These are phyloP conservation scores for Beverwykella pulmonaria DNA, from an alignment of 495 filamentous ascomycete species.

Conservation along the genomic window DNA sequence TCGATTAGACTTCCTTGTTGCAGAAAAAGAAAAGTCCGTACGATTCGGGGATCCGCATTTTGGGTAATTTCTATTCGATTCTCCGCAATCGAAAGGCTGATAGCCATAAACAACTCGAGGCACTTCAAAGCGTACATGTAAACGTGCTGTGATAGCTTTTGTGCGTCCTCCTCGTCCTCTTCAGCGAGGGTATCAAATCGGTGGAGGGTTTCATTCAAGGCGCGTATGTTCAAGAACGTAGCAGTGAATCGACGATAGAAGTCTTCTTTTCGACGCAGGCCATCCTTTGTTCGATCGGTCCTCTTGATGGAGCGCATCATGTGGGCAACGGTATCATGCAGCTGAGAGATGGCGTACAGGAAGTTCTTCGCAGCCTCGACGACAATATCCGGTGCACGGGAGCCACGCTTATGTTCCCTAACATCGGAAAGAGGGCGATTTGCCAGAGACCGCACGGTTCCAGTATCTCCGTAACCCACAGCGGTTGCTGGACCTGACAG, in stretches of 20 bases:
- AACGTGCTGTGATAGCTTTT: conserved; percentile 66
- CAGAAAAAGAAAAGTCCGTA: conserved; percentile 32
- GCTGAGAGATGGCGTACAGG: conserved; percentile 78
- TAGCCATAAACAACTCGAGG: conserved; percentile 74
- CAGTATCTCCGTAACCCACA: conserved; percentile 29
- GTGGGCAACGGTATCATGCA: conserved; percentile 73
- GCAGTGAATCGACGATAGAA: conserved; percentile 79
- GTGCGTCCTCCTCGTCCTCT: conserved; percentile 52
- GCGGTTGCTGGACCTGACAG: conserved; percentile 31
- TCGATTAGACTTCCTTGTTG: conserved; percentile 37
- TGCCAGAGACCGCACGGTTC: conserved; percentile 72
- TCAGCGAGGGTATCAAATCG: conserved; percentile 56
- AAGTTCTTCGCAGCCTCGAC: conserved; percentile 84
- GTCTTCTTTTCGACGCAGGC: conserved; percentile 66
- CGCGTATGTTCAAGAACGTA: conserved; percentile 65
- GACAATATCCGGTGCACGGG: conserved; percentile 61
- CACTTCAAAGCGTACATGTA: conserved; percentile 68
- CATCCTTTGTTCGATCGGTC: conserved; percentile 38
- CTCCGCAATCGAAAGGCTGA: conserved; percentile 68
- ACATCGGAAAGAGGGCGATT: conserved; percentile 62
- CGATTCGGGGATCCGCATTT: conserved; percentile 64
- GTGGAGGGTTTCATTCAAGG: conserved; percentile 72
- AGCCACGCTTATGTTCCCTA: conserved; percentile 61
- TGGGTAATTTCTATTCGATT: conserved; percentile 71
- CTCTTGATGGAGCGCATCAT: conserved; percentile 60